Evolutionary conservation across 2,329 filamentous ascomycete species (phyloP).

Genomic region (Ophiostoma sp.): DNA sequence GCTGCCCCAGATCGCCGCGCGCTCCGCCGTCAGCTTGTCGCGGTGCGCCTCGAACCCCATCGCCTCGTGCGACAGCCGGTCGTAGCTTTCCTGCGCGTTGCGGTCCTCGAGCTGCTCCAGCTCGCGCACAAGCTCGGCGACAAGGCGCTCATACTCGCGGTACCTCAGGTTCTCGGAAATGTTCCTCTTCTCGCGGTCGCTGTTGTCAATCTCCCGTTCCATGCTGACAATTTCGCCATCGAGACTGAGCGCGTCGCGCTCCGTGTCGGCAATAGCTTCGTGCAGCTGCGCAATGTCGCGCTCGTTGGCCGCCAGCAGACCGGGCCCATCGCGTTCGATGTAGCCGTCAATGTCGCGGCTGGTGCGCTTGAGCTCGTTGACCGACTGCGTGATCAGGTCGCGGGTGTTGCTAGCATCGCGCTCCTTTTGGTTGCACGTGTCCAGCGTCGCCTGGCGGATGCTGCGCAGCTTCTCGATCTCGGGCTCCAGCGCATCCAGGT

Average conservation of each 20-base stretch:
- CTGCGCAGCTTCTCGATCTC: constrained; percentile 70
- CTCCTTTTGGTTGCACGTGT: constrained; percentile 66
- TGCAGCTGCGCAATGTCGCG: constrained; percentile 65
- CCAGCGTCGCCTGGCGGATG: constrained; percentile 69
- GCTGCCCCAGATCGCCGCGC: constrained; percentile 67
- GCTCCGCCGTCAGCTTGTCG: constrained; percentile 65
- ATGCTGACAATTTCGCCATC: constrained; percentile 70
- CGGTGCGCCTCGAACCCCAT: constrained; percentile 60
- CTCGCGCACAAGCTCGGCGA: constrained; percentile 62
- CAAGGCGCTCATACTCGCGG: constrained; percentile 64
- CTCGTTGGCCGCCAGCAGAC: constrained; percentile 63
- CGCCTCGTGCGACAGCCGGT: constrained; percentile 66
- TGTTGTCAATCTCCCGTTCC: constrained; percentile 69
- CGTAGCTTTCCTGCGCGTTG: constrained; percentile 77
- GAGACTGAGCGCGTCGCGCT: constrained; percentile 62
- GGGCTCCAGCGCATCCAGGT: constrained; percentile 69
- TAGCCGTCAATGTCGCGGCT: constrained; percentile 77
- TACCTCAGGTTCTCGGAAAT: constrained; percentile 87
- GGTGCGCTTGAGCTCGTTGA: constrained; percentile 70
- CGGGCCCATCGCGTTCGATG: constrained; percentile 65
- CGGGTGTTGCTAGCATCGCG: constrained; percentile 65
- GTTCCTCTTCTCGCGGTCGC: constrained; percentile 76
- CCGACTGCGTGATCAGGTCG: constrained; percentile 64
- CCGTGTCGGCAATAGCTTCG: constrained; percentile 57
- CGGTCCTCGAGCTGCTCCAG: constrained; percentile 70